These are phyloP conservation scores for Solanum arcanum DNA, from an alignment of 257 asterid genomes.

Conservation along the genomic window DNA sequence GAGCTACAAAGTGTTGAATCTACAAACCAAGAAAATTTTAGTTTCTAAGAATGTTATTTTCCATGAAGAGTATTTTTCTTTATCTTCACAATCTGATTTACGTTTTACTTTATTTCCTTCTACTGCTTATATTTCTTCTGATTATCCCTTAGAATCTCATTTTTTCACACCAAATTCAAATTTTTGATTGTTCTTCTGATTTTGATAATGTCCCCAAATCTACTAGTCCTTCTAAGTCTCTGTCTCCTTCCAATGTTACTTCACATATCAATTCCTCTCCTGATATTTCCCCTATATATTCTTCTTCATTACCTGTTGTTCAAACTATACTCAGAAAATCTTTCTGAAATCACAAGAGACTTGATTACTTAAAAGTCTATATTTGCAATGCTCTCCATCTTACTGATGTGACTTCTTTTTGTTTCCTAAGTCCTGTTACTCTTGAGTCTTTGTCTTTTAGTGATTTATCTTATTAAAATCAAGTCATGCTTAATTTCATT, in stretches of 20 bases:
- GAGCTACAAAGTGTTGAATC: background rate
- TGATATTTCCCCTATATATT: background rate
- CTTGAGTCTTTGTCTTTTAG: background rate
- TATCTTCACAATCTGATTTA: background rate
- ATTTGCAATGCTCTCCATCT: background rate
- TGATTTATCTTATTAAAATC: background rate
- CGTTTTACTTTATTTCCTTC: background rate
- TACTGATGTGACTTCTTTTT: background rate
- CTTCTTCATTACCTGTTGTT: background rate
- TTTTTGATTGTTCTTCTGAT: no score
- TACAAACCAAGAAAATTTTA: background rate
- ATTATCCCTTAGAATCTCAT: background rate
- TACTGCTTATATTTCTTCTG: background rate
- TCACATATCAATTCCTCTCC: background rate
- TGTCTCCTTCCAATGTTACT: background rate
- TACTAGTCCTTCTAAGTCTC: background rate
- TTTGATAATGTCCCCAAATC: background rate
- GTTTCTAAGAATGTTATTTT: background rate
- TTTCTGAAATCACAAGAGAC: background rate
- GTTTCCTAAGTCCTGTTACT: background rate
- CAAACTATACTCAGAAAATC: background rate
- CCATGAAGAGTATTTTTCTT: background rate
- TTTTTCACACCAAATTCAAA: background rate
- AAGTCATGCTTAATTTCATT: background rate
- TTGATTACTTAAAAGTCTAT: background rate